These are phyloP conservation scores for Chrysoporthe deuterocubensis DNA, from an alignment of 2,329 filamentous ascomycete species.

Conservation along the genomic window DNA sequence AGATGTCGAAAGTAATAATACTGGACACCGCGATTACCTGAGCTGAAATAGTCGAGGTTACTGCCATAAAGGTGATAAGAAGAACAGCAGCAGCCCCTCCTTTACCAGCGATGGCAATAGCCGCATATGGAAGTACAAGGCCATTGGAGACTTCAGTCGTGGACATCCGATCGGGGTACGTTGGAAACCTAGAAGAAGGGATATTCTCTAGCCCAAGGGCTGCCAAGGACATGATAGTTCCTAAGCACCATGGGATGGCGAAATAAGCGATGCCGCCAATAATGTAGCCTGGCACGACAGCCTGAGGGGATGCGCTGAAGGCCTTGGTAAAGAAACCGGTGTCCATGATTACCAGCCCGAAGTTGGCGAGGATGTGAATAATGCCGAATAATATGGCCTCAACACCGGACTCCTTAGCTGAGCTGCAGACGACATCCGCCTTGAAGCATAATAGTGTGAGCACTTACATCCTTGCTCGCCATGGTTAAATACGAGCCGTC, in stretches of 20 bases:
- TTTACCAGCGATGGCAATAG: slow-evolving; percentile 70
- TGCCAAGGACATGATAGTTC: slow-evolving; percentile 53
- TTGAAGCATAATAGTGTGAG: not conserved
- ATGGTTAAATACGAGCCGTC: slow-evolving; percentile 60
- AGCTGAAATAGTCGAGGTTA: slow-evolving; percentile 62
- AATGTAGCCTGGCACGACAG: slow-evolving; percentile 55
- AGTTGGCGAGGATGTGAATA: slow-evolving; percentile 52
- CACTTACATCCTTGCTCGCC: slow-evolving; percentile 51
- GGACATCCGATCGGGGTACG: slow-evolving; percentile 50
- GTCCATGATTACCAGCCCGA: slow-evolving; percentile 58
- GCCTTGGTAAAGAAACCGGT: slow-evolving; percentile 59
- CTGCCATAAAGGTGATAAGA: slow-evolving; percentile 76
- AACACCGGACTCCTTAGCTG: not conserved
- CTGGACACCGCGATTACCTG: slow-evolving; percentile 58
- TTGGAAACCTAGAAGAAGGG: slow-evolving; percentile 51
- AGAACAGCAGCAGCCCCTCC: slow-evolving; percentile 71
- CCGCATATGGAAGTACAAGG: slow-evolving; percentile 71
- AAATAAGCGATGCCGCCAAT: slow-evolving; percentile 59
- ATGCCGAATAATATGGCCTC: slow-evolving; percentile 55
- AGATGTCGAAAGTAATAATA: slow-evolving; percentile 59
- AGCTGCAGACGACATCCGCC: not conserved
- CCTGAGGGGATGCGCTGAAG: slow-evolving; percentile 50
- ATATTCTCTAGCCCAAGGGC: slow-evolving; percentile 52
- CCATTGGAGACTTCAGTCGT: slow-evolving; percentile 67
- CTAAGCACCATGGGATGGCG: slow-evolving; percentile 56